Evolutionary conservation across 2,329 filamentous ascomycete genomes (phyloP).

Genomic region (Hypoxylon sp.): DNA sequence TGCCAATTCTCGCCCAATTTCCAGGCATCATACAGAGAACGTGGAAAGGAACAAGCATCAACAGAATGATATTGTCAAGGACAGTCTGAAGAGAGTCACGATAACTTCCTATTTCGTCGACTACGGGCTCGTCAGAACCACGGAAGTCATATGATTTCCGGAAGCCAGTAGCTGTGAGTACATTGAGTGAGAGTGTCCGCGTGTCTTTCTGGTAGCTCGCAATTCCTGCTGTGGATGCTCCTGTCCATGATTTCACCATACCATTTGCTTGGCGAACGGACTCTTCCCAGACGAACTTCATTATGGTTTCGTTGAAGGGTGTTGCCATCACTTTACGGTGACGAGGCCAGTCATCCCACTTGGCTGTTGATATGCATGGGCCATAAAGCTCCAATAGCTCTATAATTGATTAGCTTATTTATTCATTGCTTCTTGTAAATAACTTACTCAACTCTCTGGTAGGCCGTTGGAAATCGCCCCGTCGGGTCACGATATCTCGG

Average conservation of each 20-base stretch:
- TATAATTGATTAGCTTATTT: constrained; percentile 24
- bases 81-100: constrained; percentile 50
- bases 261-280: constrained; percentile 46
- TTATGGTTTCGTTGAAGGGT: constrained; percentile 53
- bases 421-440: background rate
- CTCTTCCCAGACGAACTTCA: constrained; percentile 53
- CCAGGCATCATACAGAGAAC: constrained; percentile 37
- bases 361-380: constrained; percentile 51
- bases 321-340: constrained; percentile 51
- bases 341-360: constrained; percentile 52
- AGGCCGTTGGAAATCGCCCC: constrained; percentile 47
- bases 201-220: constrained; percentile 45
- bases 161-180: constrained; percentile 51
- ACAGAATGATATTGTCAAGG: constrained; percentile 49
- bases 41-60: constrained; percentile 46
- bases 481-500: constrained; percentile 43
- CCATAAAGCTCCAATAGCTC: constrained; percentile 52
- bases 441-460: constrained; percentile 40
- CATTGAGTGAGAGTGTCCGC: constrained; percentile 51
- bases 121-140: constrained; percentile 33
- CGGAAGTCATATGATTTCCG: constrained; percentile 48
- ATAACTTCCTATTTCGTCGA: constrained; percentile 42
- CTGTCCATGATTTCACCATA: constrained; percentile 46
- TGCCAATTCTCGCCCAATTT: constrained; percentile 12
- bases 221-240: constrained; percentile 25